Conservation (phyloP, 2,329 filamentous ascomycete genomes). For the Colletotrichum sublineola region DNA sequence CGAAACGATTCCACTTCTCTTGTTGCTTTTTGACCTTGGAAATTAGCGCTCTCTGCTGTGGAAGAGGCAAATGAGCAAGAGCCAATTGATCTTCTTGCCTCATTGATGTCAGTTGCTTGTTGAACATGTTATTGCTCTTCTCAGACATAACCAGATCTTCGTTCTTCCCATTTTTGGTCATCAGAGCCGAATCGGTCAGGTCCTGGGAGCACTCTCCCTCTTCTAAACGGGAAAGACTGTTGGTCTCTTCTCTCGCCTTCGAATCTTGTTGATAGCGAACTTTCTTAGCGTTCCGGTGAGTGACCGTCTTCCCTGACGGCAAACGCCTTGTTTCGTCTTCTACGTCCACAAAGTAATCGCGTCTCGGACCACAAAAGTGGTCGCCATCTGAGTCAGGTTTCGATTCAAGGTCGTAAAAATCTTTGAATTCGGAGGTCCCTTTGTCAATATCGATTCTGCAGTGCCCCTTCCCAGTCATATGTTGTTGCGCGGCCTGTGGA, state of each 20-base stretch:
- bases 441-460: neutral
- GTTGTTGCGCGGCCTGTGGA: neutral
- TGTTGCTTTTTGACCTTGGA: slow-evolving; percentile 48
- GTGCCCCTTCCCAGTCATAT: neutral
- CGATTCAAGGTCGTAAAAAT: neutral
- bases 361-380: neutral
- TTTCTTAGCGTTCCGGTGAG: neutral
- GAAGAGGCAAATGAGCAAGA: slow-evolving; percentile 47
- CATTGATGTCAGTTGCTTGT: neutral
- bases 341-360: neutral
- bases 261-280: neutral
- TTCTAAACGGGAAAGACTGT: neutral
- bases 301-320: neutral
- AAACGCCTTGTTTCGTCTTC: neutral
- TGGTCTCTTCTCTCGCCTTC: neutral
- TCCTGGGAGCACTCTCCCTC: neutral
- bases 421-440: neutral
- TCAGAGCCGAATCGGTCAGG: neutral
- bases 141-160: neutral
- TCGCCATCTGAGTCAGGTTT: neutral
- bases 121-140: neutral
- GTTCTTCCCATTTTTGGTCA: neutral
- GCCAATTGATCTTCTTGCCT: neutral
- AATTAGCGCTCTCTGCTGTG: slow-evolving; percentile 48
- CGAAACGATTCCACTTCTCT: slow-evolving; percentile 44